Base-by-base conservation (phyloP, 805 yeast species). In the Spathaspora hagerdaliae region DNA sequence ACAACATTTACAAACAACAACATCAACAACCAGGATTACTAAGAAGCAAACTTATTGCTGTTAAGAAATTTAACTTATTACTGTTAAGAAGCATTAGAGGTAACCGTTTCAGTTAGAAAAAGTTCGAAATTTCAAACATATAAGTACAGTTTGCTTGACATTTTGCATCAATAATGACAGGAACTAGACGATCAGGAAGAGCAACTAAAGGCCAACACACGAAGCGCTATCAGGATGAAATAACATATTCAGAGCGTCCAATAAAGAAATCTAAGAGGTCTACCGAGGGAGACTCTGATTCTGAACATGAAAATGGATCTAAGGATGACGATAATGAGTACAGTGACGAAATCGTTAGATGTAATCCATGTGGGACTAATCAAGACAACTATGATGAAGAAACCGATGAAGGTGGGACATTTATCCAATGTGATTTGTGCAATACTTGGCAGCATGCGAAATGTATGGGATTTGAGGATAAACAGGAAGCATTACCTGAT, bases 391-490 rank as follows among this genome's bases (percentile, higher is more conserved):
- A 79, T 57, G 70, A 82, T 53, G 85, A 75, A 49, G 82, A 73
- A 0, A 73, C 71, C 4, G 87, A 81, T 49, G 60, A 61, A 1
- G 38, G 40, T 24, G 61, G 69, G 9, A 69, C 68, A 10, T 82
- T 83, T 85, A 75, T 83, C 27, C 81, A 80, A 54, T 85, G 91
- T 62, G 87, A 81, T 27, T 53, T 63, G 7, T 85, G 91, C 57
- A 61, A 72, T 38, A 77, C 88, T 2, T 85, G 90, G 90, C 90
- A 85, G 57, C 91, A 85, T 56, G 75, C 78, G 31, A 64, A 58
- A 44, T 85, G 91, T 60, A 71, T 83, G 77, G 74, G 83, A 26
- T 80, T 73, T 38, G 51, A 45, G 42, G 58, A 66, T 7, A 61
- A 65, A 9, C n/a, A 39, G 6, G 63, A 59, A 31, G 57, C 56